phyloP scores from a whole-genome alignment of 179 eudicot genomes.

The Nepenthes alata region DNA sequence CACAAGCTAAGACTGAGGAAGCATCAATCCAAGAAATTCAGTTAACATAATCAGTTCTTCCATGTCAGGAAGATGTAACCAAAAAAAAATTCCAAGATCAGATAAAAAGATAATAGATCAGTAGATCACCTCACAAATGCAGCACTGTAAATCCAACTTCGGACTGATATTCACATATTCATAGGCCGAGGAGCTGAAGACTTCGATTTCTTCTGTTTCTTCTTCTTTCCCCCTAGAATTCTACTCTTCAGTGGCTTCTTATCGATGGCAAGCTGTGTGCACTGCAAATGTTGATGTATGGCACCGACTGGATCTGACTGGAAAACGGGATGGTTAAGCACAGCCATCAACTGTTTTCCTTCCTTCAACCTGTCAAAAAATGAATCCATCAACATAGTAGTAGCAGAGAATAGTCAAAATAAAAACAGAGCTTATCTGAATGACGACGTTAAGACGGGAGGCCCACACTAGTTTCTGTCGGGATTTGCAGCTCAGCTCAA shows the following conservation, averaged over 20 bases:
- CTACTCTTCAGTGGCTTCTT: constrained; percentile 33
- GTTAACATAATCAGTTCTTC: too few relatives aligned
- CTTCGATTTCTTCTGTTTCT: constrained; percentile 33
- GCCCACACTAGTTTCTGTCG: constrained; percentile 66
- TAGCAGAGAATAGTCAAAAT: neutral
- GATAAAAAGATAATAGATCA: too few relatives aligned
- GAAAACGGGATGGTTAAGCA: constrained; percentile 45
- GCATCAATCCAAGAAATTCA: too few relatives aligned
- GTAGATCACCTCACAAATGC: too few relatives aligned
- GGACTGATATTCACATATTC: constrained; percentile 36
- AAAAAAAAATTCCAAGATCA: too few relatives aligned
- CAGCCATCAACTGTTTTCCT: constrained; percentile 38
- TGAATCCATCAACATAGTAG: neutral
- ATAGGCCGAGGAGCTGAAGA: constrained; percentile 35
- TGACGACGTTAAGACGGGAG: neutral
- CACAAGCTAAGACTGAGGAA: neutral
- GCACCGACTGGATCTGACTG: constrained; percentile 67
- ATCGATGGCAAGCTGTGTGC: constrained; percentile 56
- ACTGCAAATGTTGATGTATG: constrained; percentile 64
- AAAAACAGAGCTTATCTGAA: neutral
- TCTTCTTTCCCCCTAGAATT: constrained; percentile 26
- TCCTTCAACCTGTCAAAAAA: constrained; percentile 52
- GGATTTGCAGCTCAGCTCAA: constrained; percentile 55
- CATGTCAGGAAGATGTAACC: too few relatives aligned
- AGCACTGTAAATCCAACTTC: neutral